Percentiles rank a stretch among this genome's conserved stretches.
Evolutionary conservation across 2,329 filamentous ascomycete species (phyloP).

Genomic region (Didymella keratinophila): DNA sequence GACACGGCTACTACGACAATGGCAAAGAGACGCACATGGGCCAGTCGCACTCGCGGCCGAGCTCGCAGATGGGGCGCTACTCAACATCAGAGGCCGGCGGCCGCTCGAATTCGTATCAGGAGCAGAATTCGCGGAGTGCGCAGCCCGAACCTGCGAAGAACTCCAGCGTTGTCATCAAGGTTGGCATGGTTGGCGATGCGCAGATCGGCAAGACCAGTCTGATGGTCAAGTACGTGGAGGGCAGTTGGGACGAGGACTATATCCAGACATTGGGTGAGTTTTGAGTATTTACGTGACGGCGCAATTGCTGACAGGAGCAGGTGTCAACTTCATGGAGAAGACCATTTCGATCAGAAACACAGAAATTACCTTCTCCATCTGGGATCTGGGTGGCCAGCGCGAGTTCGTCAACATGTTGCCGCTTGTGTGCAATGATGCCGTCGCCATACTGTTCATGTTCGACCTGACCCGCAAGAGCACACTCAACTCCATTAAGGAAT

Average conservation of each 20-base stretch:
- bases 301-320: constrained; percentile 52
- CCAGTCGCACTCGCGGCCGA: constrained; percentile 55
- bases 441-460: constrained; percentile 99
- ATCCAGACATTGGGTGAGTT: constrained; percentile 87
- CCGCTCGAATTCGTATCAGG: constrained; percentile 54
- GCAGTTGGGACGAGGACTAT: constrained; percentile 99
- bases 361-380: constrained; percentile 99
- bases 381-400: constrained; percentile 96
- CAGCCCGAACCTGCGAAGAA: constrained; percentile 57
- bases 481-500: constrained; percentile 98
- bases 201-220: constrained; percentile 99
- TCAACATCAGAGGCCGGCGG: constrained; percentile 54
- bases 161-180: constrained; percentile 91
- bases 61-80: constrained; percentile 60
- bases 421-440: constrained; percentile 98
- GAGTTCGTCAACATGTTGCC: constrained; percentile 99
- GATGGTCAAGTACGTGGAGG: constrained; percentile 99
- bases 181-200: constrained; percentile 98
- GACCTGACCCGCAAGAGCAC: constrained; percentile 98
- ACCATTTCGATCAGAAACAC: constrained; percentile 99
- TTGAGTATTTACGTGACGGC: background rate
- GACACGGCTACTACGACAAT: constrained; percentile 45
- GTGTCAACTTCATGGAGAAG: constrained; percentile 99
- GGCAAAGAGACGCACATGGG: constrained; percentile 47
- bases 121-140: constrained; percentile 56